A percentile compares a stretch with the other conserved stretches of the same genome.
These are phyloP conservation scores for Penicillium argentinense DNA, from an alignment of 495 filamentous ascomycete species.

Conservation along the genomic window DNA sequence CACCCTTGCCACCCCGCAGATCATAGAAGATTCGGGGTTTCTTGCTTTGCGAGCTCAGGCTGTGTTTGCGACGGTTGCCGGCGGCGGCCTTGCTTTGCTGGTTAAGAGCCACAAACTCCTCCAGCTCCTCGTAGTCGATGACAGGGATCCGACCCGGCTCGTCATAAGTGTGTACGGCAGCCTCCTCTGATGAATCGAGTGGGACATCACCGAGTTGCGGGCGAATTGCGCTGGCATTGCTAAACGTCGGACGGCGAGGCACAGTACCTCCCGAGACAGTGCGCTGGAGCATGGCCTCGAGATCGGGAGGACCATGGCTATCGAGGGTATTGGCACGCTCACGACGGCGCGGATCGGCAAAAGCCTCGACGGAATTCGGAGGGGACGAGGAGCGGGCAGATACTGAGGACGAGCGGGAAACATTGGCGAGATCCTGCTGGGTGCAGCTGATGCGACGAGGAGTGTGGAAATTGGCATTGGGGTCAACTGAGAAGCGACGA, in stretches of 20 bases:
- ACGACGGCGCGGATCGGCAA: slow-evolving; percentile 72
- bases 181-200: slow-evolving; percentile 65
- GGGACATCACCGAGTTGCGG: slow-evolving; percentile 46
- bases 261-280: slow-evolving; percentile 70
- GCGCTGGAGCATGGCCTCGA: slow-evolving; percentile 65
- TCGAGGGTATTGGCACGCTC: slow-evolving; percentile 66
- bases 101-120: slow-evolving; percentile 75
- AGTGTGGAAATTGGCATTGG: slow-evolving; percentile 35
- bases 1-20: slow-evolving; percentile 44
- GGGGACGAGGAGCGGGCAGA: slow-evolving; percentile 76
- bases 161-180: slow-evolving; percentile 71
- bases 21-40: slow-evolving; percentile 63
- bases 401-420: slow-evolving; percentile 54
- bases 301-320: slow-evolving; percentile 56
- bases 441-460: slow-evolving; percentile 40
- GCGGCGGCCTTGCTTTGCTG: slow-evolving; percentile 38
- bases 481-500: slow-evolving; percentile 42
- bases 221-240: slow-evolving; percentile 54
- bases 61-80: slow-evolving; percentile 46
- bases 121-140: slow-evolving; percentile 87
- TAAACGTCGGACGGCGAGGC: slow-evolving; percentile 59
- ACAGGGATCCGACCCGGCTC: slow-evolving; percentile 54
- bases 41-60: slow-evolving; percentile 50
- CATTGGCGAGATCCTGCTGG: slow-evolving; percentile 43
- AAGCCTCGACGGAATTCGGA: slow-evolving; percentile 96